phyloP scores from a whole-genome alignment of 23 red algal species.

The Gracilaria domingensis region DNA sequence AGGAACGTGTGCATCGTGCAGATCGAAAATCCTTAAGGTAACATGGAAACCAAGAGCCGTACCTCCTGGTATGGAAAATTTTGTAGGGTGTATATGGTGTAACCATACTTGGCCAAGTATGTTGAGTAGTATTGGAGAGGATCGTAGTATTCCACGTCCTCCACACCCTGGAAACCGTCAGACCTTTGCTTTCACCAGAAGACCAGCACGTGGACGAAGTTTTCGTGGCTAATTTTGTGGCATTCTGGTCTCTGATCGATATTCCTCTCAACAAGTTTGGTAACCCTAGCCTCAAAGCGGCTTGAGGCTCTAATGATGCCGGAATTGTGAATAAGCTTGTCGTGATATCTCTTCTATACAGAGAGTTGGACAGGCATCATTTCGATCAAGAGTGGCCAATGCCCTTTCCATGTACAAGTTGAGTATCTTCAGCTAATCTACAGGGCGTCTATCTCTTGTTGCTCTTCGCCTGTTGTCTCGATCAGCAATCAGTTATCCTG shows the following conservation, averaged over 20 bases:
- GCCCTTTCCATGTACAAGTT: no score
- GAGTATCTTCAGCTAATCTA: no score
- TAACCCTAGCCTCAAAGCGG: neutral
- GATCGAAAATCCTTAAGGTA: conserved; percentile 28
- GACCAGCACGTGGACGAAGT: neutral
- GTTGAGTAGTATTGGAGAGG: conserved; percentile 28
- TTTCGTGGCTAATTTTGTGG: neutral
- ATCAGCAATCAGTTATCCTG: no score
- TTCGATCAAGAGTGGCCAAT: no score
- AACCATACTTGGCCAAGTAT: neutral
- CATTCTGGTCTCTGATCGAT: neutral
- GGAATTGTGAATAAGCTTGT: neutral
- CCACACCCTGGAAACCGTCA: conserved; percentile 50
- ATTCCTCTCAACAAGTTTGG: neutral
- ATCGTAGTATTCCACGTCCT: conserved; percentile 30
- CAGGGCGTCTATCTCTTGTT: no score
- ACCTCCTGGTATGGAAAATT: conserved; percentile 21
- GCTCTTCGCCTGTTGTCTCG: no score
- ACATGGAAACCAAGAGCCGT: conserved; percentile 19
- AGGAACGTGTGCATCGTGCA: conserved; percentile 3
- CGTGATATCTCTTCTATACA: neutral
- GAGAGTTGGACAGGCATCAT: no score
- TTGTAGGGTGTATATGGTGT: conserved; percentile 70
- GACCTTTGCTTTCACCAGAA: neutral
- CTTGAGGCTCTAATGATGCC: neutral